phyloP scores from a whole-genome alignment of 1,284 basidiomycete genomes.

The Ganoderma lingzhi region DNA sequence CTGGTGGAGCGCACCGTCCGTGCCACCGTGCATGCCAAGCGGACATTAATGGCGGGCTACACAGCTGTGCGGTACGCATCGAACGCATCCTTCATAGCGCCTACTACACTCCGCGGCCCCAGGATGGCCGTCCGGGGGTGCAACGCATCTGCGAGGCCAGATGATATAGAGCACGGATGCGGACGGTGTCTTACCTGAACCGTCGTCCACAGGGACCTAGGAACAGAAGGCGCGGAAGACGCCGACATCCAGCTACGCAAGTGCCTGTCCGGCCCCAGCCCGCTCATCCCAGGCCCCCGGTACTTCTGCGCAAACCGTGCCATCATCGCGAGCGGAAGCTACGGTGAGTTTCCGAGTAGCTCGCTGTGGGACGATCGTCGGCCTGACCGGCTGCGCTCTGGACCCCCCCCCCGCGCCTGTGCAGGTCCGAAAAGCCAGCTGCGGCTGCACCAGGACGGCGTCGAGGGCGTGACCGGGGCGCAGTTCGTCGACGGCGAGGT shows the following conservation, averaged over 20 bases:
- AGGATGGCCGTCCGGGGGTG: not conserved
- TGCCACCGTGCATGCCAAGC: conserved; percentile 66
- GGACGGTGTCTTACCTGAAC: conserved; percentile 13
- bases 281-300: conserved; percentile 66
- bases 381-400: not conserved
- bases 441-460: conserved; percentile 55
- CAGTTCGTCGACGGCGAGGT: conserved; percentile 66
- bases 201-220: conserved; percentile 56
- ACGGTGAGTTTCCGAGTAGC: conserved; percentile 50
- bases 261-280: conserved; percentile 58
- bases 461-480: conserved; percentile 65
- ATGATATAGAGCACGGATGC: not conserved
- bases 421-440: conserved; percentile 61
- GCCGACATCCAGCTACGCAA: conserved; percentile 68
- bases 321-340: conserved; percentile 68
- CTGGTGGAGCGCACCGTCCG: conserved; percentile 46
- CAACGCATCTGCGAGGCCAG: not conserved
- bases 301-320: conserved; percentile 71
- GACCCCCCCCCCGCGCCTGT: not conserved
- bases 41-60: conserved; percentile 70
- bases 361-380: not conserved
- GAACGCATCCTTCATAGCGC: conserved; percentile 2
- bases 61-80: conserved; percentile 65
- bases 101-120: not conserved
- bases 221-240: conserved; percentile 71